Base-by-base conservation (phyloP, 352 stramenopile genomes). In the Pythium graminicola region DNA sequence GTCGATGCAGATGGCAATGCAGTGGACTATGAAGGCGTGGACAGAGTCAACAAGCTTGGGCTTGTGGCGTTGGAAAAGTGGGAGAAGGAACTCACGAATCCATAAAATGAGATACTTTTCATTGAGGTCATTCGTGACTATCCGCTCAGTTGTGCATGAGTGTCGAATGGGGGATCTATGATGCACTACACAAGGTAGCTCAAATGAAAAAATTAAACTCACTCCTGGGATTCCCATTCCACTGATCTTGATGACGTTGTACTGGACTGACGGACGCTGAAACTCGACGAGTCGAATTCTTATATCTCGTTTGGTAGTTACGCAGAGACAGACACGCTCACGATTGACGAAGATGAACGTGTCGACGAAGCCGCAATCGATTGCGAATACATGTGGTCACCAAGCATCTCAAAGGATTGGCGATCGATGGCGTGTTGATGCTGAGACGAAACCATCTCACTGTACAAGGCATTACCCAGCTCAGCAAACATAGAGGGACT, bases 381-480 rank as follows among this genome's bases (percentile, higher is more conserved):
- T 39, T 86, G 74, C 13, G 69, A 64, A 46, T 78, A 83, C 19
- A 89, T 45, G 17, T 59, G 68, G 48, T 84, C 71, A 33, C 78
- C 75, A 10, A 86, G 43, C 28, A 69, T 62, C 49, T 75, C 65
- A 31, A 85, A 81, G 2, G 72, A 57, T 27, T 82, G 65, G 32
- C 62, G 60, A 36, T 70, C 70, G 51, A 85, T 78, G 6, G 56
- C 33, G 26, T 52, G 31, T 32, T 46, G 49, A 16, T 51, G 36
- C 53, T 70, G 69, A 11, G 72, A 55, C 33, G 61, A 57, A 16
- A 76, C 40, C 73, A 89, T 90, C 42, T 91, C 80, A 17, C 67
- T 70, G 59, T 83, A 84, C 33, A 89, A 56, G 22, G 69, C 76
- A 50, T 86, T 71, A n/a, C 80, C 80, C 17, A 91, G 53, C 38